Conservation (phyloP, 441 rosid genomes). For the Manihot esculenta region DNA sequence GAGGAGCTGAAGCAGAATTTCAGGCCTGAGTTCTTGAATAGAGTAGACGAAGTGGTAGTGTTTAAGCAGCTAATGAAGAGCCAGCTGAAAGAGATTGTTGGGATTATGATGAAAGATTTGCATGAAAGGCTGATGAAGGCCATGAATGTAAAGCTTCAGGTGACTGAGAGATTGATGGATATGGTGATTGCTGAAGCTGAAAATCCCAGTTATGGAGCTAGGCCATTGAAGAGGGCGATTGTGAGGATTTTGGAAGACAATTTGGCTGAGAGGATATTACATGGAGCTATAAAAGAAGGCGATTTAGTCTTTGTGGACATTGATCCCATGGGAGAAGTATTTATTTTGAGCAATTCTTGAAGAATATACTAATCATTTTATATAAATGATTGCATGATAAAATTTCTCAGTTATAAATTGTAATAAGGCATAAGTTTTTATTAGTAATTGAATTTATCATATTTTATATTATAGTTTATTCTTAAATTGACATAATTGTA, state of each 20-base stretch:
- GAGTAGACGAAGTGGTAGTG: slow-evolving; percentile 78
- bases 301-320: slow-evolving; percentile 69
- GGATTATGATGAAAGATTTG: slow-evolving; percentile 69
- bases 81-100: slow-evolving; percentile 67
- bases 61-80: slow-evolving; percentile 65
- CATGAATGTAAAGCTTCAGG: slow-evolving; percentile 69
- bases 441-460: no score
- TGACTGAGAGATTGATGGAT: slow-evolving; percentile 63
- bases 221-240: slow-evolving; percentile 80
- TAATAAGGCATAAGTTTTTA: no score
- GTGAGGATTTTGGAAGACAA: slow-evolving; percentile 76
- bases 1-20: slow-evolving; percentile 71
- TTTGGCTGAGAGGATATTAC: slow-evolving; percentile 79
- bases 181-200: slow-evolving; percentile 73
- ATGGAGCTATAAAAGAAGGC: slow-evolving; percentile 68
- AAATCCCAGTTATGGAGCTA: slow-evolving; percentile 69
- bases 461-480: no score
- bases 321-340: slow-evolving; percentile 53
- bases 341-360: slow-evolving; percentile 36
- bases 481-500: no score
- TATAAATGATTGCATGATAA: no score
- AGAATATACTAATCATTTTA: not conserved
- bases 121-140: slow-evolving; percentile 42
- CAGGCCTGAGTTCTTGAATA: slow-evolving; percentile 75
- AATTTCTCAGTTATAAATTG: no score